Base-by-base conservation (phyloP, 371 early-diverging fungal genomes). In the Circinella umbellata region DNA sequence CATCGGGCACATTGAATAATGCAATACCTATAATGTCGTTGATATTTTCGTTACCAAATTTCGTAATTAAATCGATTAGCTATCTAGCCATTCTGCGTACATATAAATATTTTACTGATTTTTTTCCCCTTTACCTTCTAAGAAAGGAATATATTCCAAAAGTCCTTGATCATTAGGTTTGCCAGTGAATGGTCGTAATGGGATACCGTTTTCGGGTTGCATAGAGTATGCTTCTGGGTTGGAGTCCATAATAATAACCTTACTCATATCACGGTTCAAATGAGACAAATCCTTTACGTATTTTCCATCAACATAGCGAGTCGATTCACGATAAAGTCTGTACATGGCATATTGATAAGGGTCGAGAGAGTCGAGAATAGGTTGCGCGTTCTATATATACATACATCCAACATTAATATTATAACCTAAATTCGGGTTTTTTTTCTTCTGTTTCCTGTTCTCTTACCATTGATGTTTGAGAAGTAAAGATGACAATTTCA, bases 401-500 rank as follows among this genome's bases (percentile, higher is more conserved):
- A 27, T 27, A 27, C 3, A 42, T 42, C 11, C 42, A 11, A 1
- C 42, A 42, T 42, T 42, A 42, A 42, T 42, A 42, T 42, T 11
- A 42, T 42, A 6, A 6, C 3, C 6, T 42, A 1, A 1, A 1
- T 6, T 42, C 51, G 1, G 15, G 0, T 51, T 51, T 51, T 13
- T 51, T 5, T 35, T 38, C 20, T 55, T 15, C 42, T 42, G 48
- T 15, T 18, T 20, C 27, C 17, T 13, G 7, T 35, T 13, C 13
- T 79, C 86, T 71, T 89, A 86, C 85, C 76, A 81, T 78, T 17
- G 87, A 82, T 7, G 91, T 89, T 70, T 94, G 92, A 57, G 90
- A 93, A 49, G 98, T 95, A 73, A 94, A 98, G 46, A 99, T 88
- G 39, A 99, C 98, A 67, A 98, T 89, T 83, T 99, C 99, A 78